Evolutionary conservation across 202 grass and related monocot species (phyloP).

Genomic region (Hordeum pubiflorum): DNA sequence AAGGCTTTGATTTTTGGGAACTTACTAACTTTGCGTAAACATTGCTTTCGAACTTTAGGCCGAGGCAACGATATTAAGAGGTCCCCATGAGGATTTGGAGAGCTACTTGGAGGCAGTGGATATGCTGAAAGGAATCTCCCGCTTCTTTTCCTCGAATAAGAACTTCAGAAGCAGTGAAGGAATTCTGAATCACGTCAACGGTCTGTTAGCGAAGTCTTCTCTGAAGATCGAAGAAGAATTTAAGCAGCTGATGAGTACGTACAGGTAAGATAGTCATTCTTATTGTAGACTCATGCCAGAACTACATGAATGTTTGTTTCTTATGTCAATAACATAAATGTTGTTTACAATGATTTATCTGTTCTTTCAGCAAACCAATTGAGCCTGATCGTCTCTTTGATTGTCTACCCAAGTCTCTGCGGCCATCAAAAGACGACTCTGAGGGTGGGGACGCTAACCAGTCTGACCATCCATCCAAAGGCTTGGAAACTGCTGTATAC

Average conservation of each 20-base stretch:
- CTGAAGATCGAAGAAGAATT: constrained; percentile 78
- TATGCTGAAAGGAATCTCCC: constrained; percentile 48
- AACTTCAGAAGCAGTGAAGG: constrained; percentile 59
- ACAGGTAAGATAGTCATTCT: constrained; percentile 40
- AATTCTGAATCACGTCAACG: constrained; percentile 60
- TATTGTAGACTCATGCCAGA: not conserved
- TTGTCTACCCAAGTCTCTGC: constrained; percentile 64
- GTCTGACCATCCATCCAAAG: constrained; percentile 52
- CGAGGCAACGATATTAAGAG: constrained; percentile 63
- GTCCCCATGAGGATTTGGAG: constrained; percentile 84
- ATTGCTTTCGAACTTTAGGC: constrained; percentile 36
- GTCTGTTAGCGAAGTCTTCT: constrained; percentile 54
- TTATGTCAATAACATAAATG: not conserved
- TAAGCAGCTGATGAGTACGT: constrained; percentile 46
- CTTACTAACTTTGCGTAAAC: not conserved
- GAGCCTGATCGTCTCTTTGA: constrained; percentile 63
- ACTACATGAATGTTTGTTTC: not conserved
- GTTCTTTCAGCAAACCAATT: constrained; percentile 67
- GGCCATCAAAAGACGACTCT: constrained; percentile 37
- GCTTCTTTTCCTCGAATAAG: constrained; percentile 70
- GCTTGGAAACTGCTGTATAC: constrained; percentile 59
- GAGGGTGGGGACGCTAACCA: constrained; percentile 17
- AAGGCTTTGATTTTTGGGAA: not conserved
- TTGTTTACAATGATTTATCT: constrained; percentile 14
- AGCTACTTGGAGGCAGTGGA: constrained; percentile 70